These are phyloP conservation scores for Lachnum nothofagi DNA, from an alignment of 2,329 filamentous ascomycete species.

Conservation along the genomic window DNA sequence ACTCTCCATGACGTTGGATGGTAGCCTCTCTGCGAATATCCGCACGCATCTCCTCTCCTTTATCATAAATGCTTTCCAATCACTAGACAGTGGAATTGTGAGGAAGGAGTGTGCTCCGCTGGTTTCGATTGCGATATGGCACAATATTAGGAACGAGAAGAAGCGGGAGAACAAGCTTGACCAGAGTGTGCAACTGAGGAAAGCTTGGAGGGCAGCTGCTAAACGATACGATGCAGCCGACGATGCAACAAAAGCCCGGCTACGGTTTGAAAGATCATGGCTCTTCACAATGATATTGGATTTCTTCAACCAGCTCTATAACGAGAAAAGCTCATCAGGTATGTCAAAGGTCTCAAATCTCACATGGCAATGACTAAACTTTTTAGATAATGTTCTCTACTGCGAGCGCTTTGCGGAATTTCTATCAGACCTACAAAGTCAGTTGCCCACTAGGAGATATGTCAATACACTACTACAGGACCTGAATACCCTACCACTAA, in stretches of 20 bases:
- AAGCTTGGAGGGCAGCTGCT: constrained; percentile 81
- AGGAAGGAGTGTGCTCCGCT: constrained; percentile 94
- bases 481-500: constrained; percentile 72
- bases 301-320: constrained; percentile 71
- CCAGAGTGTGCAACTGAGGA: constrained; percentile 68
- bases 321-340: constrained; percentile 45
- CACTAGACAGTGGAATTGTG: constrained; percentile 79
- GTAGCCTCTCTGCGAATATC: constrained; percentile 58
- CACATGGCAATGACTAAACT: constrained; percentile 20
- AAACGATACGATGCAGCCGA: constrained; percentile 88
- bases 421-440: constrained; percentile 82
- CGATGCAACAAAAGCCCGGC: constrained; percentile 66
- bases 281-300: constrained; percentile 80
- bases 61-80: constrained; percentile 88
- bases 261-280: constrained; percentile 92
- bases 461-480: constrained; percentile 85
- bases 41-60: constrained; percentile 83
- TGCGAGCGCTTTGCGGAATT: constrained; percentile 93
- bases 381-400: constrained; percentile 64
- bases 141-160: constrained; percentile 76
- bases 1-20: constrained; percentile 77
- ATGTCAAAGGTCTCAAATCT: constrained; percentile 12
- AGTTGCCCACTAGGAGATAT: constrained; percentile 88
- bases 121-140: constrained; percentile 93
- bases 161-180: constrained; percentile 69